A percentile compares a stretch with the other conserved stretches of the same genome.
phyloP scores from a whole-genome alignment of 1,139 yeast species.

The Wickerhamomyces sp. region DNA sequence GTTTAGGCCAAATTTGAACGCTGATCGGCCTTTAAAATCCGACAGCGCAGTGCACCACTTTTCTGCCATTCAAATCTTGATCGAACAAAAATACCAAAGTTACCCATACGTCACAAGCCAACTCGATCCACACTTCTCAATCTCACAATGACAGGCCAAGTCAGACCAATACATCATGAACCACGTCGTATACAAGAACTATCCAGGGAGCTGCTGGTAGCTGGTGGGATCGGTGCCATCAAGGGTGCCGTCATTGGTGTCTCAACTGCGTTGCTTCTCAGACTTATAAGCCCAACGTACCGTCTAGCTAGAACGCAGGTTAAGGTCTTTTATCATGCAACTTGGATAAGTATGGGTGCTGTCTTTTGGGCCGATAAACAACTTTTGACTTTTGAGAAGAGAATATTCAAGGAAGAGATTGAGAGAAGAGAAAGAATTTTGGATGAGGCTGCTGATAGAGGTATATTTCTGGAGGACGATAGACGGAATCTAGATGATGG shows the following conservation, averaged over 20 bases:
- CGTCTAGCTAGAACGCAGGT: constrained; percentile 33
- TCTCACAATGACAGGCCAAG: constrained; percentile 12
- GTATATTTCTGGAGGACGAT: constrained; percentile 34
- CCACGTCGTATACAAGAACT: constrained; percentile 29
- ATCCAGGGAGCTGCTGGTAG: constrained; percentile 28
- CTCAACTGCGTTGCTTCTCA: constrained; percentile 27
- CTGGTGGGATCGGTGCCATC: constrained; percentile 33
- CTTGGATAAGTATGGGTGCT: constrained; percentile 35
- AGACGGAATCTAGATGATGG: constrained; percentile 7
- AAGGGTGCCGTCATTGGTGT: constrained; percentile 34
- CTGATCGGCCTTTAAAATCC: too few relatives aligned
- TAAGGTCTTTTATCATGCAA: constrained; percentile 33
- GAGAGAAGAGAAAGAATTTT: constrained; percentile 29
- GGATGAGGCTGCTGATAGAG: constrained; percentile 39
- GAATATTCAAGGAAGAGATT: constrained; percentile 28
- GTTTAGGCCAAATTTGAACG: too few relatives aligned
- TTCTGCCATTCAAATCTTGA: too few relatives aligned
- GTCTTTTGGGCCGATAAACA: constrained; percentile 37
- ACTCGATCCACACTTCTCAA: background rate
- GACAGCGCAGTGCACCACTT: too few relatives aligned
- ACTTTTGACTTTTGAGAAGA: constrained; percentile 29
- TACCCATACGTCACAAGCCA: background rate
- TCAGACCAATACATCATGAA: constrained; percentile 30
- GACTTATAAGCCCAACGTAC: constrained; percentile 29
- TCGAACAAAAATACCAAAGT: too few relatives aligned